A percentile compares a stretch with the other conserved stretches of the same genome.
Evolutionary conservation across 2,329 filamentous ascomycete species (phyloP).

Genomic region (Lachnellula occidentalis): DNA sequence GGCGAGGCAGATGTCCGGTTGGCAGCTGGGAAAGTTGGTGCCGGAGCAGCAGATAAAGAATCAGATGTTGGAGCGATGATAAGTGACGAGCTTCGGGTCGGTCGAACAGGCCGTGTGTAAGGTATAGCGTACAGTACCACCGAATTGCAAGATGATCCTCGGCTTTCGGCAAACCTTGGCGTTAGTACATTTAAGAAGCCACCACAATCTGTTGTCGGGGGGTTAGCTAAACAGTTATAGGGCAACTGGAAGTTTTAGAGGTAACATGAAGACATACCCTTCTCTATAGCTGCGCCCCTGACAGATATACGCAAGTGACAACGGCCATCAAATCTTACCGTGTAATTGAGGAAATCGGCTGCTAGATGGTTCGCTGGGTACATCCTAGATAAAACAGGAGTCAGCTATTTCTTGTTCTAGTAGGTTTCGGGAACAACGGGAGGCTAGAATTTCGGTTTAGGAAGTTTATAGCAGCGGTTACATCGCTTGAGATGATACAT

Average conservation of each 20-base stretch:
- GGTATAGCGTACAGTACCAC: constrained; percentile 11
- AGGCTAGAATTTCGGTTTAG: too few relatives aligned
- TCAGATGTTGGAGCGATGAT: neutral
- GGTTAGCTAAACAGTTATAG: neutral
- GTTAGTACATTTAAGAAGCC: constrained; percentile 13
- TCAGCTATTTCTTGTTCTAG: too few relatives aligned
- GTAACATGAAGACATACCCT: neutral
- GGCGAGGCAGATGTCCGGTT: too few relatives aligned
- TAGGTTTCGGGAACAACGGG: too few relatives aligned
- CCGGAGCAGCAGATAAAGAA: neutral
- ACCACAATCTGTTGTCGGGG: constrained; percentile 4
- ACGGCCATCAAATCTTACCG: neutral
- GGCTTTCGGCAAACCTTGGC: constrained; percentile 1
- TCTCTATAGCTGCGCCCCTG: neutral
- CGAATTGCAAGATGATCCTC: constrained; percentile 3
- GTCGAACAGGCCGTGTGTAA: neutral
- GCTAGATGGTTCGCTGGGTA: constrained; percentile 8
- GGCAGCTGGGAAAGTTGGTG: neutral
- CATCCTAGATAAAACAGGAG: neutral
- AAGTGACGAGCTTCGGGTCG: neutral
- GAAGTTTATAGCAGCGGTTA: too few relatives aligned
- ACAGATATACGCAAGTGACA: too few relatives aligned
- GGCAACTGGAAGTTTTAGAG: neutral
- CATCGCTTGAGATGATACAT: too few relatives aligned
- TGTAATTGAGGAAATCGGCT: constrained; percentile 7